Base-by-base conservation (phyloP, 2,329 filamentous ascomycete species). In the Annulohypoxylon truncatum region DNA sequence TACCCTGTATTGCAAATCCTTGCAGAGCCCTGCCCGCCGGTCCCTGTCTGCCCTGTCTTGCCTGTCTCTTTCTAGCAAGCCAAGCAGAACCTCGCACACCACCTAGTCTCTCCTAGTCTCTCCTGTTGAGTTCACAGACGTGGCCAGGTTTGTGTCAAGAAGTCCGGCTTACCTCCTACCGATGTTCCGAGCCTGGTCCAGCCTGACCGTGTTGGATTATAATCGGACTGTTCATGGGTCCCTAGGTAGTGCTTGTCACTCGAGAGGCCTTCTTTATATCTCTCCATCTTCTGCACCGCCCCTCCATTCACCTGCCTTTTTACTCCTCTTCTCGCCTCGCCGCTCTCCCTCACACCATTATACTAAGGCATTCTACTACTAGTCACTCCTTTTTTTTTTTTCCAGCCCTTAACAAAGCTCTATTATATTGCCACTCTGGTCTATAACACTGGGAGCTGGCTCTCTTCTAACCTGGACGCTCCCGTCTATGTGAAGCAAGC, bases 401-500 rank as follows among this genome's bases (percentile, higher is more conserved):
- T 73, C 67, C 72, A 73, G 66, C 71, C 66, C 69, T 75, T 75
- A 73, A 75, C 72, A 74, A 69, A 68, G 66, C 73, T 68, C 56
- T 63, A 76, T 79, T 76, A 78, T 79, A 80, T 79, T 78, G 77
- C 78, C 76, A 77, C 76, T 80, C 77, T 77, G 73, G 75, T 77
- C 77, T 80, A 80, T 80, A 79, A 79, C 77, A 77, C 82, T 82
- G 82, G 80, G 83, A 86, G 84, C 84, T 84, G 84, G 84, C 80
- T 85, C 84, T 86, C 82, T 84, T 79, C 74, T 73, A 73, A 78
- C 79, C 77, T 76, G 75, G 78, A 80, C 78, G 74, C 68, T 67
- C 7, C 74, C 79, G 77, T 76, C 71, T 73, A 72, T 71, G 67
- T 73, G 72, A 77, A 77, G 73, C 73, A 75, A 76, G 74, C 73